Base-by-base conservation (phyloP, 192 early-diverging fungal species). In the Linnemannia hyalina region DNA sequence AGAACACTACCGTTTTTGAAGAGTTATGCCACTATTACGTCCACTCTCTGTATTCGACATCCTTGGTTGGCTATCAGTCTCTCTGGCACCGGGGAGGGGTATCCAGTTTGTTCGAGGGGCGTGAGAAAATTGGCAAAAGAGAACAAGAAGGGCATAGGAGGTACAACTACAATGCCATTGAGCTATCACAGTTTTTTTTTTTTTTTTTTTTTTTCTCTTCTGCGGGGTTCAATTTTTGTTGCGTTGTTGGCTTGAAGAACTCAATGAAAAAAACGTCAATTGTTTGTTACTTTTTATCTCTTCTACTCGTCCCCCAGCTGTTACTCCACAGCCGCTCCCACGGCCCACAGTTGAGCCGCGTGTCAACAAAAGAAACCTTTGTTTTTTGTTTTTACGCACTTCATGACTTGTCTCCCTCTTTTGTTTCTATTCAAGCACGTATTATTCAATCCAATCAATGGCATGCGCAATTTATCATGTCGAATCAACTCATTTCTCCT, bases 291-390 rank as follows among this genome's bases (percentile, higher is more conserved):
- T 32, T 65, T 6, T 26, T 63, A 32, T 63, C 26, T 29, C 26
- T 63, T 63, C 60, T 35, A 32, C 60, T 13, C 29, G 60, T 32
- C 35, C 60, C 29, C 60, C 60, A 65, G 29, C 60, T 57, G 29
- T 65, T 65, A 32, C 60, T 65, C 60, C 60, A 65, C 60, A 65
- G 3, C 60, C 26, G 60, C 60, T 65, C 60, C 60, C 60, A 65
- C 60, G 60, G 60, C 60, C 29, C 60, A 65, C 60, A 65, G 26
- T 65, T 65, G 60, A 32, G 60, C 60, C 29, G 60, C 15, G 60
- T 65, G 0, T 65, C 9, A 65, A 65, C 60, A 65, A 26, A 57
- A 26, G 16, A 26, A 22, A 52, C 49, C 18, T 3, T 18, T 26
- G 7, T 57, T 0, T n/a, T 26, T 57, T 57, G 1, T 57, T 57